Conservation (phyloP, 306 rosid genomes). For the Acmispon strigosus region DNA sequence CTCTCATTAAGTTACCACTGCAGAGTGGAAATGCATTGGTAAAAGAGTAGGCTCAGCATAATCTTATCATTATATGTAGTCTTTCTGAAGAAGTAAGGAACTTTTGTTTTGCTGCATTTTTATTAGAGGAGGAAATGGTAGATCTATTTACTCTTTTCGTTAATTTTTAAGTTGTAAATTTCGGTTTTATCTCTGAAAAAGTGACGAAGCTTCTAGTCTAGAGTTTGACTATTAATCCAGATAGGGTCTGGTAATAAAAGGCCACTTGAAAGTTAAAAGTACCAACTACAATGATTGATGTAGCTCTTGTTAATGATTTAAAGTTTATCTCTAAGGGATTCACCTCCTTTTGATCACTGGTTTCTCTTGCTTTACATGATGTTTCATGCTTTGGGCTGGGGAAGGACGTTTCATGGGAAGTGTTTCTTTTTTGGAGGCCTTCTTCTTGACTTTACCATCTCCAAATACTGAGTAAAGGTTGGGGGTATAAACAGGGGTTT, state of each 20-base stretch:
- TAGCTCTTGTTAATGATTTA: neutral
- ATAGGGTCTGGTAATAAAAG: neutral
- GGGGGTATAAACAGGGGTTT: neutral
- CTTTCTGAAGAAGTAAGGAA: neutral
- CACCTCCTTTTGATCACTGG: neutral
- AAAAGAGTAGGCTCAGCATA: neutral
- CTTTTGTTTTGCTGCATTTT: neutral
- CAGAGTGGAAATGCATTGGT: neutral
- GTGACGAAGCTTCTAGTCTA: neutral
- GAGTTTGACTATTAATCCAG: neutral
- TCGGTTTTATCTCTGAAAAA: neutral
- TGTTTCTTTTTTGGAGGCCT: neutral
- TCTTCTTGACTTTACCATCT: neutral
- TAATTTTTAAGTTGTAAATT: neutral
- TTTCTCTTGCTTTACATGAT: neutral
- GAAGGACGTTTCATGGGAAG: neutral
- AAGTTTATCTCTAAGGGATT: slow-evolving; percentile 4
- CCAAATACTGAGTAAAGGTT: neutral
- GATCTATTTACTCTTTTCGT: neutral
- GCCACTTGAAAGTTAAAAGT: neutral
- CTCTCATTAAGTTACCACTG: neutral
- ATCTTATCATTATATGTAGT: neutral
- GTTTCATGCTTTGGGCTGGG: neutral
- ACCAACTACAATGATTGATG: neutral
- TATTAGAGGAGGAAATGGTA: neutral